A percentile compares a stretch with the other conserved stretches of the same genome.
Conservation (phyloP, 23 red algal genomes). For the Gracilaria caudata region DNA sequence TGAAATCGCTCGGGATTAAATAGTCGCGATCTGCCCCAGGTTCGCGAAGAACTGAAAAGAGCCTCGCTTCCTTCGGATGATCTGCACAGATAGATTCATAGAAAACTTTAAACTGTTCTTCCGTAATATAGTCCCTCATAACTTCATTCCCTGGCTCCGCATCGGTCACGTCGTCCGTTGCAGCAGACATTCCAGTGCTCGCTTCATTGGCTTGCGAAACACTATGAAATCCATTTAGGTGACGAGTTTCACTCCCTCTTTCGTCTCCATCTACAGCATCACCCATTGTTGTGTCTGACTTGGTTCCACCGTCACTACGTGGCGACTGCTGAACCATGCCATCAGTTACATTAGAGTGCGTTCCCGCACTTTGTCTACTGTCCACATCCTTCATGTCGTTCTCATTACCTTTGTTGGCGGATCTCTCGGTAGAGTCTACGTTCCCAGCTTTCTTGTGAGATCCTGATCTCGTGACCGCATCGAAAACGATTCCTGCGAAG, state of each 20-base stretch:
- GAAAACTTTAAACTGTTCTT: constrained; percentile 56
- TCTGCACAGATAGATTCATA: constrained; percentile 50
- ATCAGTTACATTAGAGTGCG: background rate
- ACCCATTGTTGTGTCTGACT: constrained; percentile 59
- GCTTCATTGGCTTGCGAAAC: background rate
- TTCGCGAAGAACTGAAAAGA: constrained; percentile 69
- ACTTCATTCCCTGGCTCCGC: background rate
- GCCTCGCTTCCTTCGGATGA: constrained; percentile 49
- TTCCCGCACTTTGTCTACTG: background rate
- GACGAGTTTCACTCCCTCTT: constrained; percentile 16
- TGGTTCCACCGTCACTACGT: constrained; percentile 25
- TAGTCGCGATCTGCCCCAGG: constrained; percentile 60
- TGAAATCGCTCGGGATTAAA: constrained; percentile 80
- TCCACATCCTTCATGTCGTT: constrained; percentile 11
- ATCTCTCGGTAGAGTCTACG: background rate
- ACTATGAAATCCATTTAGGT: constrained; percentile 27
- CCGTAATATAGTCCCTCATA: constrained; percentile 26
- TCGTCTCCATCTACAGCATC: constrained; percentile 13
- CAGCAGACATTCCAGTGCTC: background rate
- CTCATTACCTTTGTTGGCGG: background rate
- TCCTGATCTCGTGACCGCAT: constrained; percentile 24
- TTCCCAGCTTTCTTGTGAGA: background rate
- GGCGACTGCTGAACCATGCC: constrained; percentile 10
- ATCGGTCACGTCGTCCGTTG: background rate
- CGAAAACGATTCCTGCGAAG: constrained; percentile 75